Evolutionary conservation across 768 basidiomycete genomes (phyloP), one percentile per base, ranked within the genome.

Genomic region (Pulveroboletus frians): DNA sequence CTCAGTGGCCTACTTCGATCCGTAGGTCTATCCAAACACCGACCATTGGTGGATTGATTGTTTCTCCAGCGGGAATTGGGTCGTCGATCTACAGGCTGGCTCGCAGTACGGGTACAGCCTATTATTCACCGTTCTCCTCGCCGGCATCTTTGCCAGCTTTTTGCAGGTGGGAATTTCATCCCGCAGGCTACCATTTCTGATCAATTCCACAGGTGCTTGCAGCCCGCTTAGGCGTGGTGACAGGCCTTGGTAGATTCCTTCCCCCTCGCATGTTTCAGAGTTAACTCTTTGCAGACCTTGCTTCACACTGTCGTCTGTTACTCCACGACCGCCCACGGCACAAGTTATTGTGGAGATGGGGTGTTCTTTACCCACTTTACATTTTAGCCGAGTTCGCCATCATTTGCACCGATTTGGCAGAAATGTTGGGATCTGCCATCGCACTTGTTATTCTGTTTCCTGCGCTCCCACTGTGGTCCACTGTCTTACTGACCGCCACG

Each of bases 1-100:
- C 54, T 79, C 87, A 9, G 89, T 93, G 9, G 92, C 91, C 1
- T 94, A 93, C 67, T 88, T 90, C 61, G 88, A 91, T 60, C 89
- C 88, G 83, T 89, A 57, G 62, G 85, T 73, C 23, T 15, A 8
- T 48, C 11, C 14, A 21, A 14, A 23, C 29, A n/a, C 30, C 46
- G n/a, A 46, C 15, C 39, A 46, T 31, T 39, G 17, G 14, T 43
- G 14, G 10, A 10, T 38, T 54, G 34, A 50, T 39, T 32, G 36
- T 37, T 23, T 39, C 29, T 31, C 14, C 46, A 85, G 84, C 17
- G 88, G 91, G 26, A 94, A 93, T 61, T 92, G 91, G 92, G 81
- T 85, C 15, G 91, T 92, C 14, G 92, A 93, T 69, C 71, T 94
- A 8, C 85, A 89, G 67, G 92, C 92, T 1, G 92, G 92, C 9